Evolutionary conservation across 768 basidiomycete genomes (phyloP).

Genomic region (Tylopilus vinaceipallidus): DNA sequence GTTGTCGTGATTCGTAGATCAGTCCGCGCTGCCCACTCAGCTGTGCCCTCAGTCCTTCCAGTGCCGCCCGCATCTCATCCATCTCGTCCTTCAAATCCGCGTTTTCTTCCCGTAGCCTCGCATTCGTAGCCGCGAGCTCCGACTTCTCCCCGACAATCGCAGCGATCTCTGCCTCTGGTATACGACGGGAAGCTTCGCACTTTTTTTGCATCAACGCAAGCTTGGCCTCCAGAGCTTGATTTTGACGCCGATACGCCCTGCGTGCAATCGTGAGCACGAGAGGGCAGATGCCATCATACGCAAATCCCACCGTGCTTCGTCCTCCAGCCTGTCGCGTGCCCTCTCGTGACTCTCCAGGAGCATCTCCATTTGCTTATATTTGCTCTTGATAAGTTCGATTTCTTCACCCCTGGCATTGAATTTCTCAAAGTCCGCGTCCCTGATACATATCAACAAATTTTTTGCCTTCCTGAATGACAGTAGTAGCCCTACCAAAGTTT

Average conservation of each 20-base stretch:
- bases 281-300: background rate
- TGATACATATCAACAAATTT: constrained; percentile 34
- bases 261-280: background rate
- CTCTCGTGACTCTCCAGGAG: constrained; percentile 57
- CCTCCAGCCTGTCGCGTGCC: constrained; percentile 52
- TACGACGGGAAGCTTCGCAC: constrained; percentile 34
- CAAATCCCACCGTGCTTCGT: constrained; percentile 51
- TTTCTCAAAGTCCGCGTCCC: constrained; percentile 73
- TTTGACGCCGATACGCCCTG: constrained; percentile 58
- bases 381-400: constrained; percentile 52
- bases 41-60: constrained; percentile 63
- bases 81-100: constrained; percentile 49
- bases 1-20: constrained; percentile 47
- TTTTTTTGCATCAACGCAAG: constrained; percentile 46
- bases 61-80: constrained; percentile 68
- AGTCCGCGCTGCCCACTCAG: constrained; percentile 45
- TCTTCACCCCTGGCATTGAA: constrained; percentile 64
- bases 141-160: constrained; percentile 47
- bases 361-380: constrained; percentile 65
- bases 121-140: constrained; percentile 47
- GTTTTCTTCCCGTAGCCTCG: constrained; percentile 58
- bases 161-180: constrained; percentile 42
- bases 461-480: background rate
- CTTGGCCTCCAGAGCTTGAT: constrained; percentile 60
- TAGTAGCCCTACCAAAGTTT: constrained; percentile 61